phyloP scores from a whole-genome alignment of 2,329 filamentous ascomycete species.

The Colletotrichum echinochloae region DNA sequence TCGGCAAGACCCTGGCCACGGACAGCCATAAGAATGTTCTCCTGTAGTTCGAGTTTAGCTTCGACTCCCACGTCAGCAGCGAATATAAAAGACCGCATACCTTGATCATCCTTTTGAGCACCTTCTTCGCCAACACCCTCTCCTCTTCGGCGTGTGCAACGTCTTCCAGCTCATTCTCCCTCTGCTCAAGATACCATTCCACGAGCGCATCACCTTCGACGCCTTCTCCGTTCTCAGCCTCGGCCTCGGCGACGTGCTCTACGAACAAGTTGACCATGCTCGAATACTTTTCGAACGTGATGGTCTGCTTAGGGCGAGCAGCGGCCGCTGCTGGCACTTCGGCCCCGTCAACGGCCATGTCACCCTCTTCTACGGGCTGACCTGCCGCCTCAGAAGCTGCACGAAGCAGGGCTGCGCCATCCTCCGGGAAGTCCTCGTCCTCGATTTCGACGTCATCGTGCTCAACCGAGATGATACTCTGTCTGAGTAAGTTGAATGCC shows the following conservation, averaged over 20 bases:
- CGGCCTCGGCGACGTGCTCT: constrained; percentile 84
- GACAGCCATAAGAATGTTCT: constrained; percentile 89
- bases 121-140: constrained; percentile 80
- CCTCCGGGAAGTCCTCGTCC: constrained; percentile 67
- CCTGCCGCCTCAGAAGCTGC: constrained; percentile 55
- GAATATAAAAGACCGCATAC: constrained; percentile 58
- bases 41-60: constrained; percentile 62
- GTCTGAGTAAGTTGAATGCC: constrained; percentile 89
- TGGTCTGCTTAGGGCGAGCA: constrained; percentile 77
- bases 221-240: constrained; percentile 80
- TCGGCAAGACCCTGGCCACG: constrained; percentile 70
- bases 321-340: constrained; percentile 54
- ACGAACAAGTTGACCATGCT: constrained; percentile 89
- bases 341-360: constrained; percentile 54
- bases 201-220: constrained; percentile 85
- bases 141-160: constrained; percentile 75
- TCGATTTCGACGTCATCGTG: constrained; percentile 97
- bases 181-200: constrained; percentile 92
- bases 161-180: constrained; percentile 80
- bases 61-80: constrained; percentile 52
- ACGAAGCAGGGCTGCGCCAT: constrained; percentile 59
- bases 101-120: constrained; percentile 96
- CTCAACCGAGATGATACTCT: constrained; percentile 97
- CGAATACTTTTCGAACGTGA: constrained; percentile 96
- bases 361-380: constrained; percentile 60